Conservation (phyloP, 441 rosid genomes). For the Mallotus japonicus region DNA sequence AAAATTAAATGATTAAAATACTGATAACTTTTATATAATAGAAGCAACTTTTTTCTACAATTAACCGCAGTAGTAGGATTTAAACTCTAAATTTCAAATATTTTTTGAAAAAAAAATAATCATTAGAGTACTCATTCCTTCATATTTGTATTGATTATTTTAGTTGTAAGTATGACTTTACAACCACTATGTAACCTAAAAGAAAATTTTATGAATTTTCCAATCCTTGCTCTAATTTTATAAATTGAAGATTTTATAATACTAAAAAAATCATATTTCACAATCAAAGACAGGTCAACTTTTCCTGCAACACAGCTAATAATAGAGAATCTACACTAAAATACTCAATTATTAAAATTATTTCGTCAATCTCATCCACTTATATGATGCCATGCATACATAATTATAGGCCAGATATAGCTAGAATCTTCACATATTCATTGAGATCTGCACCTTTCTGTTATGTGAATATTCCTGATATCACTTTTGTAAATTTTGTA, state of each 20-base stretch:
- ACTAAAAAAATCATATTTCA: background rate
- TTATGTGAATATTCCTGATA: background rate
- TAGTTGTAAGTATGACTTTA: too few species aligned
- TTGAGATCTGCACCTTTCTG: background rate
- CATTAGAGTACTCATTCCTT: too few species aligned
- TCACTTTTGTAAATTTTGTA: background rate
- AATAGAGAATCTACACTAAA: background rate
- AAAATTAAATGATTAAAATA: too few species aligned
- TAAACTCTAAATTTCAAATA: too few species aligned
- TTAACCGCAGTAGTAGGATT: too few species aligned
- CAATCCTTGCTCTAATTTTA: too few species aligned
- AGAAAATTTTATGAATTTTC: too few species aligned
- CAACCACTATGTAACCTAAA: too few species aligned
- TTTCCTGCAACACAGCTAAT: background rate
- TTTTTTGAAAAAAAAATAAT: too few species aligned
- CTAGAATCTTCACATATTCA: background rate
- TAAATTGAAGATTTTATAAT: background rate
- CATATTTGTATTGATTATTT: too few species aligned
- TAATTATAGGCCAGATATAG: background rate
- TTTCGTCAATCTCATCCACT: background rate
- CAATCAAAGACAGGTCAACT: conserved; percentile 4
- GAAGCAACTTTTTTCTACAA: too few species aligned
- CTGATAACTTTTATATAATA: too few species aligned
- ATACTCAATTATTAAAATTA: background rate
- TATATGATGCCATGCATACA: background rate